Percentiles rank a stretch among this genome's conserved stretches.
These are phyloP conservation scores for Cerioporus squamosus DNA, from an alignment of 1,284 basidiomycete species.

Conservation along the genomic window DNA sequence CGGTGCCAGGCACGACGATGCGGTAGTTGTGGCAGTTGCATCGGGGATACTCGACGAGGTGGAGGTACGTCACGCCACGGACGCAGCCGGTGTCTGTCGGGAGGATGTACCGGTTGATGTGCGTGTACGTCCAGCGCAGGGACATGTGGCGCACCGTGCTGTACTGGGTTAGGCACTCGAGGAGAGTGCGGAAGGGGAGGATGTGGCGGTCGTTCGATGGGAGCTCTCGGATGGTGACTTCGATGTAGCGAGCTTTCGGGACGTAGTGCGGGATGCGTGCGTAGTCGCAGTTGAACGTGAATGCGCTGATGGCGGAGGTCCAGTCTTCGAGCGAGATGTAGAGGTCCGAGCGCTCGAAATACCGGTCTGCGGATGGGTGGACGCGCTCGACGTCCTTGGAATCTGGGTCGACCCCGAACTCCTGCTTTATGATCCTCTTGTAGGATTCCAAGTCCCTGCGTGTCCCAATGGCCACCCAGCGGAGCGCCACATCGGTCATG, in stretches of 20 bases:
- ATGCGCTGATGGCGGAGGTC: not conserved
- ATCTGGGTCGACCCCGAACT: conserved; percentile 9
- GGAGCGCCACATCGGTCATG: conserved; percentile 14
- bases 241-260: conserved; percentile 12
- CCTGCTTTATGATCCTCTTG: conserved; percentile 5
- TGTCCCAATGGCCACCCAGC: conserved; percentile 11
- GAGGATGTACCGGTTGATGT: conserved; percentile 15
- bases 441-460: conserved; percentile 13
- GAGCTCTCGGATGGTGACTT: conserved; percentile 11
- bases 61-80: conserved; percentile 17
- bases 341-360: conserved; percentile 13
- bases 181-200: conserved; percentile 15
- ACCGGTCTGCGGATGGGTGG: conserved; percentile 7
- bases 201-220: conserved; percentile 10
- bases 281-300: conserved; percentile 18
- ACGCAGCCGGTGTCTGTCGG: conserved; percentile 3
- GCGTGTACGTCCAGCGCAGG: conserved; percentile 20
- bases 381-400: conserved; percentile 9
- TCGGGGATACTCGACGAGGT: conserved; percentile 19
- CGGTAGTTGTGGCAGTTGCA: conserved; percentile 18
- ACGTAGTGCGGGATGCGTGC: conserved; percentile 18
- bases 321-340: conserved; percentile 17
- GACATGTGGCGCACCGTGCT: conserved; percentile 1
- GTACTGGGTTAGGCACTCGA: conserved; percentile 19
- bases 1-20: not conserved